A percentile compares a stretch with the other conserved stretches of the same genome.
These are phyloP conservation scores for Pisolithus microcarpus DNA, from an alignment of 768 basidiomycete genomes.

Conservation along the genomic window DNA sequence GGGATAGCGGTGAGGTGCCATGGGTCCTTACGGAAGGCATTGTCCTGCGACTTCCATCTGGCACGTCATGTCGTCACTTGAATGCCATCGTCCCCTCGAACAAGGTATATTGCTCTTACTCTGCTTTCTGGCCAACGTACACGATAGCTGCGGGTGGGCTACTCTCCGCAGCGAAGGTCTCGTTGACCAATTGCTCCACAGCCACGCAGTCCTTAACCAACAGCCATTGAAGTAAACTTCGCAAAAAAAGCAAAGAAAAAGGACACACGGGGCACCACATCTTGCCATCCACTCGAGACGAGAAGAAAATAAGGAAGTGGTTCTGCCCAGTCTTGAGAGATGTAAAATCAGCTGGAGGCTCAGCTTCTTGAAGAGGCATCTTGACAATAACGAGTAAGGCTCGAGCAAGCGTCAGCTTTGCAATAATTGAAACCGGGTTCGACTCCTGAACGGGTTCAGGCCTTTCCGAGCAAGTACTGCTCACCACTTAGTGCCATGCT, in stretches of 20 bases:
- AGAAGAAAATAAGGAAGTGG: slow-evolving; percentile 60
- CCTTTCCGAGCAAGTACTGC: too few relatives aligned
- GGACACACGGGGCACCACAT: slow-evolving; percentile 66
- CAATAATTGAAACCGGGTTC: too few relatives aligned
- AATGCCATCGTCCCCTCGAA: not conserved
- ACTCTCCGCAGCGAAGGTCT: slow-evolving; percentile 40
- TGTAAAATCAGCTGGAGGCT: slow-evolving; percentile 17
- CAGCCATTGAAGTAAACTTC: slow-evolving; percentile 13
- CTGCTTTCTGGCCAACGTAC: slow-evolving; percentile 58
- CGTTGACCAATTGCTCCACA: slow-evolving; percentile 49
- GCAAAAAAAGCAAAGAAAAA: not conserved
- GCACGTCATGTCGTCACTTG: not conserved
- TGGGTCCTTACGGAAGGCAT: slow-evolving; percentile 53
- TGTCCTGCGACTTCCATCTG: slow-evolving; percentile 62
- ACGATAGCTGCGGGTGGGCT: slow-evolving; percentile 52
- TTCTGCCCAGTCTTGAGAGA: slow-evolving; percentile 39
- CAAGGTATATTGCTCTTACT: slow-evolving; percentile 37
- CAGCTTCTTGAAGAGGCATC: too few relatives aligned
- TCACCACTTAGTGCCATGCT: too few relatives aligned
- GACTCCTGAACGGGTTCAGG: too few relatives aligned
- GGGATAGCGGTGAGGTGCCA: slow-evolving; percentile 58
- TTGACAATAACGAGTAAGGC: too few relatives aligned
- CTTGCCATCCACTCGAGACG: slow-evolving; percentile 53
- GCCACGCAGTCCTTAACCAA: slow-evolving; percentile 53
- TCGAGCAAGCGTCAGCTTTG: too few relatives aligned